Base-by-base conservation (phyloP, 176 grass and related monocot species). In the Oryza nivara region DNA sequence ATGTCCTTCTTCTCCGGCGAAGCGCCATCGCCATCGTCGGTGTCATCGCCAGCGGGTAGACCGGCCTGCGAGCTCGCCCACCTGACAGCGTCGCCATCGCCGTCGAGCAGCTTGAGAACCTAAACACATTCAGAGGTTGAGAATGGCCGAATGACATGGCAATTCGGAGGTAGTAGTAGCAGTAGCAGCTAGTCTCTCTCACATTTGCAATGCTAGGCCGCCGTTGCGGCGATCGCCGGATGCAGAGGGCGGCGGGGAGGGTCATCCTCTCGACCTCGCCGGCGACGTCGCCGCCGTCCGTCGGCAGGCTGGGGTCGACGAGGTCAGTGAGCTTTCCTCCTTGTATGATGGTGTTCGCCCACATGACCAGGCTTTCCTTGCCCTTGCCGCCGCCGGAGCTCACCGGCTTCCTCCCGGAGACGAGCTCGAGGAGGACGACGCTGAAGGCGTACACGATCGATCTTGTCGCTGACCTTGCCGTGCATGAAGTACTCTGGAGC, bases 401-500 rank as follows among this genome's bases (percentile, higher is more conserved):
- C 75, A 95, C 83, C 56, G 96, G 96, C 88, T 92, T 98, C 88
- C 93, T 88, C 67, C 93, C 96, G 7, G 96, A 95, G 77, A 98
- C 23, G 58, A 98, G 91, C 92, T 98, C 96, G 4, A 98, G 91
- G 83, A 95, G 91, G 13, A 98, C 93, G 14, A 98, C 93, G 38
- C 96, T 93, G 65, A 95, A 95, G 36, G 96, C 89, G 71, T 98
- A 98, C 38, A 98, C 93, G 64, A 23, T 98, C 96, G 3, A 92
- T 87, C 83, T 98, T 98, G 74, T 93, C 96, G 58, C 88, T 93
- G 26, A 98, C 88, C 82, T 95, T 98, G 15, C 96, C 96, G 79
- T 95, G 89, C 93, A 95, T 92, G 77, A 98, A 98, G 87, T 93
- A 98, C 75, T 98, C 96, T 10, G 96, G 96, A 38, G 93, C 96